Evolutionary conservation across 768 basidiomycete genomes (phyloP).

Genomic region (Artomyces pyxidatus): DNA sequence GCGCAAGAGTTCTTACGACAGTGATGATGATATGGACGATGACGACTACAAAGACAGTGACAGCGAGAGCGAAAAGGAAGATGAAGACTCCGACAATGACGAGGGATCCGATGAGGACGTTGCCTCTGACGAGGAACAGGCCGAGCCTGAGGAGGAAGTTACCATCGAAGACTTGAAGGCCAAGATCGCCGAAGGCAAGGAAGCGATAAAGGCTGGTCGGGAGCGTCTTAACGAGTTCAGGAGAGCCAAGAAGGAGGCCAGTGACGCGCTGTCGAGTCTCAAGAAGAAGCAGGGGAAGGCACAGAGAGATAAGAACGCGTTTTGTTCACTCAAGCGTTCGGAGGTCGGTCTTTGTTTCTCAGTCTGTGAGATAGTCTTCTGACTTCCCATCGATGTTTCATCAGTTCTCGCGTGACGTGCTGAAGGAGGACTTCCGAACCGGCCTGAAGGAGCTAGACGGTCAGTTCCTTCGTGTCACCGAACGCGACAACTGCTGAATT

Average conservation of each 20-base stretch:
- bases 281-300: conserved; percentile 32
- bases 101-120: conserved; percentile 19
- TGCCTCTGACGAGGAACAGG: conserved; percentile 17
- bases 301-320: conserved; percentile 47
- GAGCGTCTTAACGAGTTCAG: conserved; percentile 30
- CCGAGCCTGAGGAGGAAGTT: conserved; percentile 30
- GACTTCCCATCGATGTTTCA: neutral
- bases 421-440: conserved; percentile 52
- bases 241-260: conserved; percentile 34
- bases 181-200: conserved; percentile 36
- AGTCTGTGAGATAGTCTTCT: neutral
- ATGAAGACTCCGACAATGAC: conserved; percentile 18
- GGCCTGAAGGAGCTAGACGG: conserved; percentile 56
- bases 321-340: conserved; percentile 50
- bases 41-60: conserved; percentile 17
- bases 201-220: conserved; percentile 32
- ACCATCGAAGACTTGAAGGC: conserved; percentile 37
- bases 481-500: neutral
- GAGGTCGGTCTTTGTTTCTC: conserved; percentile 28
- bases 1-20: conserved; percentile 23
- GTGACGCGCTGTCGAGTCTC: conserved; percentile 25
- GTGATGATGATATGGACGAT: conserved; percentile 22
- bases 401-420: conserved; percentile 46
- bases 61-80: conserved; percentile 11
- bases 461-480: conserved; percentile 16